Conservation (phyloP, 805 yeast genomes). For the Scheffersomyces amazonensis region DNA sequence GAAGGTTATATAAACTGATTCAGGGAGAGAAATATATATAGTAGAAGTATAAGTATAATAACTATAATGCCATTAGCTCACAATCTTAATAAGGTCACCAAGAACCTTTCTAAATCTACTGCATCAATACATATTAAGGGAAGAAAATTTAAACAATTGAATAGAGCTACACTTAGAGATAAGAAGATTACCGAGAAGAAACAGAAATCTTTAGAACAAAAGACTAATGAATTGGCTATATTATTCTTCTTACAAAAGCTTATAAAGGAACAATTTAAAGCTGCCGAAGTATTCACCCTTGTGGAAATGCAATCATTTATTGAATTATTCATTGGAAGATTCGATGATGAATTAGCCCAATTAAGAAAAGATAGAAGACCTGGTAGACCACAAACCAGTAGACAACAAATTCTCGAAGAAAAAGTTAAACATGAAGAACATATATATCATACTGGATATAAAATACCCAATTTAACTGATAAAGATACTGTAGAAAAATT, state of each 20-base stretch:
- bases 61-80: constrained; percentile 70
- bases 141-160: constrained; percentile 78
- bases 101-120: constrained; percentile 52
- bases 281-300: constrained; percentile 37
- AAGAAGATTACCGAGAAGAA: constrained; percentile 62
- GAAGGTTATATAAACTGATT: too few species aligned
- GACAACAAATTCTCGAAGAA: constrained; percentile 65
- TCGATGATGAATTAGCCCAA: constrained; percentile 70
- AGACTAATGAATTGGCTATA: constrained; percentile 58
- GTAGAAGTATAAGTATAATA: too few species aligned
- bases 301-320: constrained; percentile 63
- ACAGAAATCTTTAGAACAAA: constrained; percentile 53
- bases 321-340: constrained; percentile 61
- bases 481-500: constrained; percentile 55
- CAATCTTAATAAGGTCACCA: constrained; percentile 61
- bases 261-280: constrained; percentile 9
- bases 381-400: constrained; percentile 80
- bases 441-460: constrained; percentile 65
- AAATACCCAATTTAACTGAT: constrained; percentile 70
- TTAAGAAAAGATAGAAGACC: constrained; percentile 66
- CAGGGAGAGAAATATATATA: too few species aligned
- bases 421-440: constrained; percentile 58
- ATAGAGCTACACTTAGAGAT: constrained; percentile 85
- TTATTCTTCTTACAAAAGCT: constrained; percentile 50
- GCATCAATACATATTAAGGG: constrained; percentile 81